Evolutionary conservation across 2,329 filamentous ascomycete species (phyloP), one percentile per base, ranked within the genome.

Genomic region (Cladosporium oxysporum): DNA sequence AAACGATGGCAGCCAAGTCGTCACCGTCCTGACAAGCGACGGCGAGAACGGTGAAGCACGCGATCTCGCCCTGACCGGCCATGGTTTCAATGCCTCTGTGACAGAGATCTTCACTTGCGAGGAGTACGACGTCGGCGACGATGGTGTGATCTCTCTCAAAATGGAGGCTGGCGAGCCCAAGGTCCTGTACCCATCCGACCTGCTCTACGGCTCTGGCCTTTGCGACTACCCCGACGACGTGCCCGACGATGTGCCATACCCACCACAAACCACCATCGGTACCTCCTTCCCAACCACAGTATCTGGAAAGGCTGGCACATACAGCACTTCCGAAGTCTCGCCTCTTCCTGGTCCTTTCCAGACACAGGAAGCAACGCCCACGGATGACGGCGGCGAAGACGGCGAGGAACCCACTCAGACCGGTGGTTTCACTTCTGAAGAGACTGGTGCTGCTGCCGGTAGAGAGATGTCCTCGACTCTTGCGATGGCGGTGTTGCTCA

Each of bases 21-120:
- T 84, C 41, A 79, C 81, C 64, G 72, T 84, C 5, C 69, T 83
- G 12, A 82, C 58, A 26, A 83, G 81, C 61, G 77, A 78, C 47
- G 80, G 81, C 2, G 68, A 71, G 1, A 66, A 68, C 5, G 73
- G 76, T 33, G 78, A 58, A 65, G 71, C 69, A 67, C 73, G 69
- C 64, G 66, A 75, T 21, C 77, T 83, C 64, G 71, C 67, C 23
- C 66, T 83, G 18, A 66, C 70, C 6, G 73, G 71, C 49, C 76
- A 76, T 26, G 76, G 74, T 12, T 75, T 71, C 66, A 73, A 72
- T 5, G 74, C 72, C 8, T 44, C 59, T 1, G 68, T 79, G 1
- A 73, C 73, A 3, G 78, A 79, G 58, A 58, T 79, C 21, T 59
- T 79, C 58, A 73, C 71, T 12, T 79, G 77, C 69, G 71, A 68